Base-by-base conservation (phyloP, 371 early-diverging fungal species). In the Massospora cicadina region DNA sequence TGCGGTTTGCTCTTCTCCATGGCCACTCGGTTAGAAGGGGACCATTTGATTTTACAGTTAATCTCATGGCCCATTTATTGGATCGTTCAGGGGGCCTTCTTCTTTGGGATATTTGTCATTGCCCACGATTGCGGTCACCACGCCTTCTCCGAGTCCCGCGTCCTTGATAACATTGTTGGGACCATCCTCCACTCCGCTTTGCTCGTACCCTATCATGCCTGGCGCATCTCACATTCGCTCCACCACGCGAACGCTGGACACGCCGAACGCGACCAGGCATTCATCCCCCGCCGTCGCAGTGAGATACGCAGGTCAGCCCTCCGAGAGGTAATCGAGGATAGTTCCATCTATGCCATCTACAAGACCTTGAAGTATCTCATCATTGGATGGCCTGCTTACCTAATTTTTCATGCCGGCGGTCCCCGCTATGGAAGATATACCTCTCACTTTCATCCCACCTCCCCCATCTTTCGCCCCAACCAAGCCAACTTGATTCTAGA, bases 71-170 rank as follows among this genome's bases (percentile, higher is more conserved):
- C 80, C 1, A 55, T 73, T 27, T 91, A 89, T 79, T 89, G 90
- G 88, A 69, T 82, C 54, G 69, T 73, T 53, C 89, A 88, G 74
- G 91, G 91, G 60, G 76, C 85, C 54, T 84, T 89, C 25, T 77
- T 80, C 67, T 89, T 88, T 24, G 93, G 93, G 53, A 64, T 89
- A 60, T 92, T 91, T 91, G 88, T 89, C 33, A 75, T 90, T 64
- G 92, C 89, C 55, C 92, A 92, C 72, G 91, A 87, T 71, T 84
- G 85, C 68, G 93, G 91, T 2, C 93, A 91, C 70, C 86, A 83
- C 63, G 81, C 85, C 0, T 93, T 88, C 77, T 86, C 88, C 54
- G 76, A 82, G 66, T 80, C 81, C 75, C 79, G 79, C 68, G 69
- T 79, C 53, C 72, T 90, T 67, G 88, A 90, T 77, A 81, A 90